Conservation (phyloP, 1,284 basidiomycete species). For the Marasmius tenuissimus region DNA sequence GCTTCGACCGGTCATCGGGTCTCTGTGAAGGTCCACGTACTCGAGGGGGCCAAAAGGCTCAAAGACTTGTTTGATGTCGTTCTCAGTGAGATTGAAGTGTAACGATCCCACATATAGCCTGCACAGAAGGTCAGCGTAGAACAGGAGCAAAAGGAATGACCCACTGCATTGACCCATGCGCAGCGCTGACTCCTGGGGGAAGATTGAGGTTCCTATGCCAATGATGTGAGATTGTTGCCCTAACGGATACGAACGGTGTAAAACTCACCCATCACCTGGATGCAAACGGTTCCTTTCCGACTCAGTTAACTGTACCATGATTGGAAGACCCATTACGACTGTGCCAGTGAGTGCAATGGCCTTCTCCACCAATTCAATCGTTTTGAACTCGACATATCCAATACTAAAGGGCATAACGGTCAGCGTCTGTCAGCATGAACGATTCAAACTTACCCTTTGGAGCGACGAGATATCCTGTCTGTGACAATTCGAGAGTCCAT, state of each 20-base stretch:
- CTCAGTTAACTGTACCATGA: constrained; percentile 95
- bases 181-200: constrained; percentile 72
- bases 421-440: constrained; percentile 28
- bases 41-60: constrained; percentile 97
- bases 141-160: constrained; percentile 24
- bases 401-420: constrained; percentile 45
- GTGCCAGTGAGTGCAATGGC: constrained; percentile 90
- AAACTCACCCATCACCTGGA: constrained; percentile 74
- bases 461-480: constrained; percentile 88
- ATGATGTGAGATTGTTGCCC: constrained; percentile 2
- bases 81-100: constrained; percentile 94
- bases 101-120: constrained; percentile 96
- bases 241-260: constrained; percentile 7
- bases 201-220: constrained; percentile 67
- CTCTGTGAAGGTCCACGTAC: constrained; percentile 96
- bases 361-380: constrained; percentile 87
- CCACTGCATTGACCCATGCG: constrained; percentile 79
- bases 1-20: constrained; percentile 89
- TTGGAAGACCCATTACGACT: constrained; percentile 96
- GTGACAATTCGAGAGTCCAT: constrained; percentile 95
- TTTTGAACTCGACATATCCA: constrained; percentile 95
- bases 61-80: constrained; percentile 97
- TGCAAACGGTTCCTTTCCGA: constrained; percentile 91
- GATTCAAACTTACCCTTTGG: constrained; percentile 77
- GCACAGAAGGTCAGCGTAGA: constrained; percentile 7